phyloP scores from a whole-genome alignment of 345 rosid genomes.

The Brassica carinata region DNA sequence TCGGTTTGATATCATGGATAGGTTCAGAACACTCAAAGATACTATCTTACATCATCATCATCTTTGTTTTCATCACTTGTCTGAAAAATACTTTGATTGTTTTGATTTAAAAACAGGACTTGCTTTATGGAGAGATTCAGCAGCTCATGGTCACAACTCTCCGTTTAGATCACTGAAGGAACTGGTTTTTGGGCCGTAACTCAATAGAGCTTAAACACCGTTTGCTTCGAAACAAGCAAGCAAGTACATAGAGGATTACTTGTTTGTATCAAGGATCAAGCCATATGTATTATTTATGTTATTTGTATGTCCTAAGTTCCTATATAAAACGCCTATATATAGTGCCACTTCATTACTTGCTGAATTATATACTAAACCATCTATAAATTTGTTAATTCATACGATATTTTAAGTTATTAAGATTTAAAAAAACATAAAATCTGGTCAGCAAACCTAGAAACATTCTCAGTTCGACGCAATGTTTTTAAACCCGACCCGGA shows the following conservation, averaged over 20 bases:
- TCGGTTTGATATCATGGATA: constrained; percentile 75
- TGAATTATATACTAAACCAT: neutral
- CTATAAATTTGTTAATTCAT: neutral
- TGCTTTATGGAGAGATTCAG: constrained; percentile 74
- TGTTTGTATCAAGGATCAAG: constrained; percentile 11
- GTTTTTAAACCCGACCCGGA: too few species aligned
- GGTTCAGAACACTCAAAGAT: constrained; percentile 45
- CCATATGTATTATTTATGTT: constrained; percentile 13
- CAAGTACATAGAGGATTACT: constrained; percentile 7
- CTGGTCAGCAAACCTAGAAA: neutral
- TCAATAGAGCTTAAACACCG: constrained; percentile 1
- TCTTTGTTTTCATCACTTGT: neutral
- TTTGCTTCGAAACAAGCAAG: neutral
- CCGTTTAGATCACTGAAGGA: constrained; percentile 71
- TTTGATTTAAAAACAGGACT: constrained; percentile 47
- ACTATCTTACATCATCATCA: neutral
- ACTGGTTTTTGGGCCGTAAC: constrained; percentile 57
- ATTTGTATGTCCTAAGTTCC: neutral
- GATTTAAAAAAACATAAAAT: neutral
- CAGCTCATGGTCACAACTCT: constrained; percentile 61
- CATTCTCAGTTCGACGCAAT: too few species aligned
- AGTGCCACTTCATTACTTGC: neutral
- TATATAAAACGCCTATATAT: neutral
- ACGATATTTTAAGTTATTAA: neutral
- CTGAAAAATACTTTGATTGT: constrained; percentile 1